Conservation (phyloP, 208 protist species). For the Leishmania amazonensis region DNA sequence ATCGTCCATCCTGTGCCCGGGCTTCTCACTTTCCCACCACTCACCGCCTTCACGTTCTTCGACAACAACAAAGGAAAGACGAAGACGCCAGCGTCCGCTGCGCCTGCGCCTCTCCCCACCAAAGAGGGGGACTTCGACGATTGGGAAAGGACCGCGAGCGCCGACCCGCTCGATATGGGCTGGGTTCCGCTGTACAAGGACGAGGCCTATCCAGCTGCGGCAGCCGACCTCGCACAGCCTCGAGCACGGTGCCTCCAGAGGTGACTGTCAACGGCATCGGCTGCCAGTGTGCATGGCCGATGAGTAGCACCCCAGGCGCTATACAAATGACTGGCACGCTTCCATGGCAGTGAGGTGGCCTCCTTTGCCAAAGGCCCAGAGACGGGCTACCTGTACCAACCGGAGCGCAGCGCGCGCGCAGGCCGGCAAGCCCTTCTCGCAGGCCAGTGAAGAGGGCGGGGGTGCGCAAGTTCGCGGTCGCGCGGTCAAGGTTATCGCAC, state of each 20-base stretch:
- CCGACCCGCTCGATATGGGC: not conserved
- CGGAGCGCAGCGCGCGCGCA: constrained; percentile 21
- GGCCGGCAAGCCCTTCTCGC: constrained; percentile 31
- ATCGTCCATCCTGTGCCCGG: not conserved
- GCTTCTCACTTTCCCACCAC: not conserved
- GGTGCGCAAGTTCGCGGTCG: constrained; percentile 51
- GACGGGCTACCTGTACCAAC: constrained; percentile 41
- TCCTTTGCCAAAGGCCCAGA: constrained; percentile 32
- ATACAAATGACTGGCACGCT: constrained; percentile 39
- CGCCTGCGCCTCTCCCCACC: not conserved
- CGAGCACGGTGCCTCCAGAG: constrained; percentile 12
- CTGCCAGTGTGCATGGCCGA: constrained; percentile 44
- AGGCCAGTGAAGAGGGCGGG: constrained; percentile 35
- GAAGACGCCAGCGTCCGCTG: too few species aligned
- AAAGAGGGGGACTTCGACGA: not conserved
- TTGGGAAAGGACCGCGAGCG: not conserved
- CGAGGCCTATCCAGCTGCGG: not conserved
- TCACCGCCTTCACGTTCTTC: not conserved
- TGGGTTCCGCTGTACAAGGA: constrained; percentile 14
- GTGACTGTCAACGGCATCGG: constrained; percentile 9
- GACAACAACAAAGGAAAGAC: too few species aligned
- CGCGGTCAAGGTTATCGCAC: constrained; percentile 42
- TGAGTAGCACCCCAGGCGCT: constrained; percentile 28
- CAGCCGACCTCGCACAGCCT: not conserved
- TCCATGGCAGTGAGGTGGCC: constrained; percentile 31